phyloP scores from a whole-genome alignment of 2,329 filamentous ascomycete species.

The Epichloe gansuensis region DNA sequence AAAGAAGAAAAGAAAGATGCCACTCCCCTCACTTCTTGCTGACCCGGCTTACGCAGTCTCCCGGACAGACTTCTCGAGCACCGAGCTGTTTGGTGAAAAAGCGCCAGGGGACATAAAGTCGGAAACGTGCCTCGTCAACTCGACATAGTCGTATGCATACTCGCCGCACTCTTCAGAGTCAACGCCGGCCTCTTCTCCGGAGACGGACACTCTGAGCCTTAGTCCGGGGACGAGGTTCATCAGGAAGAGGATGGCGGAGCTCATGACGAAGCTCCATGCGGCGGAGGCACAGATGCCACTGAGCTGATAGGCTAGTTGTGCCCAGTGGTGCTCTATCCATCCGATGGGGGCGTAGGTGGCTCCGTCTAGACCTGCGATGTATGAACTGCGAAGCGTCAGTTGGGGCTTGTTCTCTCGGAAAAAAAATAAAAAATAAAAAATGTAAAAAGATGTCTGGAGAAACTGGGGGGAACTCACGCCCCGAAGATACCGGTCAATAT shows the following conservation, averaged over 20 bases:
- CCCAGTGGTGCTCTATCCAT: conserved; percentile 58
- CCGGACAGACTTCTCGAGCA: conserved; percentile 16
- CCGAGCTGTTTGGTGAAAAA: conserved; percentile 13
- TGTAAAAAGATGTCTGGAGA: neutral
- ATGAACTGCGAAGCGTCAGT: conserved; percentile 31
- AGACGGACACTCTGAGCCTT: conserved; percentile 51
- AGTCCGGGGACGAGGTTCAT: conserved; percentile 61
- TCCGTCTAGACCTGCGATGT: conserved; percentile 64
- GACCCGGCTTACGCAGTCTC: neutral
- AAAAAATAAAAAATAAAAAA: neutral
- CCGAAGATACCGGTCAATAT: conserved; percentile 67
- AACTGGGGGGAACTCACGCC: conserved; percentile 33
- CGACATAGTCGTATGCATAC: conserved; percentile 75
- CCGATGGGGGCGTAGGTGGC: conserved; percentile 45
- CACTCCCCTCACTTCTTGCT: neutral
- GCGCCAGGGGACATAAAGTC: conserved; percentile 17
- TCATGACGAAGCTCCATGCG: conserved; percentile 53
- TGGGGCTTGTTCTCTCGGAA: conserved; percentile 6
- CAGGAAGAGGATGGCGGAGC: conserved; percentile 55
- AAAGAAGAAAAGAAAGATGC: neutral
- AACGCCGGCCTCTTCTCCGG: conserved; percentile 55
- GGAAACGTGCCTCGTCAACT: conserved; percentile 51
- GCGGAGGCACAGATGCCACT: conserved; percentile 53
- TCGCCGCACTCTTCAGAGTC: conserved; percentile 70
- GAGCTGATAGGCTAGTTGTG: conserved; percentile 59